Conservation (phyloP, 2,329 filamentous ascomycete genomes). For the Penicillium sp. region DNA sequence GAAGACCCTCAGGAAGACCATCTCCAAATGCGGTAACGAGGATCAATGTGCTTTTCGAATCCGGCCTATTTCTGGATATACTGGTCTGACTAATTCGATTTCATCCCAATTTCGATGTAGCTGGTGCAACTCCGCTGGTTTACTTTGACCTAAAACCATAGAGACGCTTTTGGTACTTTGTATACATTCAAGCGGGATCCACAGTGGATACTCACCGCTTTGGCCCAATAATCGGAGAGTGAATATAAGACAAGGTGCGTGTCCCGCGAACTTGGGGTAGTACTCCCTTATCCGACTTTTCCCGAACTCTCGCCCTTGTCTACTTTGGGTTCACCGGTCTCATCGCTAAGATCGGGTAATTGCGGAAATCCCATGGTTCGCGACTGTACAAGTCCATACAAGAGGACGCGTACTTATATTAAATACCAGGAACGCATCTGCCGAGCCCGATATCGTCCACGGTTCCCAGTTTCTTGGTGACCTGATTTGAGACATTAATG, state of each 20-base stretch:
- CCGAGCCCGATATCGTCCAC: not conserved
- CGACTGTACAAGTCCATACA: not conserved
- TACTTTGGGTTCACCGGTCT: slow-evolving; percentile 35
- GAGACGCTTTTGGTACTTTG: not conserved
- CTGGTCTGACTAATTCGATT: too few species aligned
- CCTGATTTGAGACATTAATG: too few species aligned
- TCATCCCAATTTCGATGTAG: too few species aligned
- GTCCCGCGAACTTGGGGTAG: not conserved
- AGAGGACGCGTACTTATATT: not conserved
- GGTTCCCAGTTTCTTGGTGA: too few species aligned
- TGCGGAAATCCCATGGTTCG: slow-evolving; percentile 8
- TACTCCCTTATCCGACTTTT: slow-evolving; percentile 19
- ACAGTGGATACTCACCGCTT: slow-evolving; percentile 18
- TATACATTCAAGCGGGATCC: slow-evolving; percentile 6
- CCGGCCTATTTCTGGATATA: not conserved
- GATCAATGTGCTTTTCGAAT: not conserved
- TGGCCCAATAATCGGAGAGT: slow-evolving; percentile 12
- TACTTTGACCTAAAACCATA: not conserved
- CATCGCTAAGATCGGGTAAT: slow-evolving; percentile 22
- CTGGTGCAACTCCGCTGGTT: too few species aligned
- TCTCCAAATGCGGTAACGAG: not conserved
- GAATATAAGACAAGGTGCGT: slow-evolving; percentile 8
- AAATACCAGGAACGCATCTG: not conserved
- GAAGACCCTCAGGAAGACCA: not conserved
- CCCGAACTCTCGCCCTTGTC: slow-evolving; percentile 27